Percentiles rank a stretch among this genome's conserved stretches.
phyloP scores from a whole-genome alignment of 768 basidiomycete species.

The Mycena galericulata region DNA sequence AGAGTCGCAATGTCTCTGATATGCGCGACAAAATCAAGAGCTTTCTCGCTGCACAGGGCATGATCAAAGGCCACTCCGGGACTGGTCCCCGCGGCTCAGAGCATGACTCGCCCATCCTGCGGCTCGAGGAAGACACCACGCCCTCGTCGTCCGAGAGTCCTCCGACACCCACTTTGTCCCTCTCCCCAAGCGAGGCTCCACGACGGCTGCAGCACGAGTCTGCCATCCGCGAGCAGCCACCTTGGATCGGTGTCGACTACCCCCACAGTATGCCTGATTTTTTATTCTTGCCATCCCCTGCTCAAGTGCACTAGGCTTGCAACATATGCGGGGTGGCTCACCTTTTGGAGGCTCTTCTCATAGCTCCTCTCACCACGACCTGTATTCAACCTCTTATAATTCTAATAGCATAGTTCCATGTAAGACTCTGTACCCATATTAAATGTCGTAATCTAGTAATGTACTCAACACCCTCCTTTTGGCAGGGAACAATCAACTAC shows the following conservation, averaged over 20 bases:
- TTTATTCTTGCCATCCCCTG: background rate
- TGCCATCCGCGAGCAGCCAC: slow-evolving; percentile 36
- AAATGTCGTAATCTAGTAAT: slow-evolving; percentile 75
- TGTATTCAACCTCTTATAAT: slow-evolving; percentile 28
- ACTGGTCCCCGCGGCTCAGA: slow-evolving; percentile 70
- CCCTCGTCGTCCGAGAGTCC: slow-evolving; percentile 54
- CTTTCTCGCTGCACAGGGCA: slow-evolving; percentile 84
- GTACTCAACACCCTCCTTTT: slow-evolving; percentile 71
- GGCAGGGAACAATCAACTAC: slow-evolving; percentile 53
- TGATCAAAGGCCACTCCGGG: slow-evolving; percentile 91
- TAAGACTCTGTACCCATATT: slow-evolving; percentile 81
- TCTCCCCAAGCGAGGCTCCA: slow-evolving; percentile 30
- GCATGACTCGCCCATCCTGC: slow-evolving; percentile 67
- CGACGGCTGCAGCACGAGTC: slow-evolving; percentile 34
- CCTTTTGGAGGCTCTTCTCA: slow-evolving; percentile 28
- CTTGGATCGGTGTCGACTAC: slow-evolving; percentile 8
- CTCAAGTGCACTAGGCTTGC: background rate
- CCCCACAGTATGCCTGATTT: slow-evolving; percentile 20
- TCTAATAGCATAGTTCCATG: slow-evolving; percentile 72
- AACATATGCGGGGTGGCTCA: slow-evolving; percentile 24
- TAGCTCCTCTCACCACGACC: slow-evolving; percentile 32
- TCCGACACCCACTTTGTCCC: slow-evolving; percentile 49
- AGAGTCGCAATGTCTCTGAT: slow-evolving; percentile 73
- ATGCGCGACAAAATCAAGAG: slow-evolving; percentile 84
- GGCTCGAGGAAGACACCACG: slow-evolving; percentile 58